phyloP scores from a whole-genome alignment of 2,329 filamentous ascomycete species.

The Dothiorella sarmentorum region DNA sequence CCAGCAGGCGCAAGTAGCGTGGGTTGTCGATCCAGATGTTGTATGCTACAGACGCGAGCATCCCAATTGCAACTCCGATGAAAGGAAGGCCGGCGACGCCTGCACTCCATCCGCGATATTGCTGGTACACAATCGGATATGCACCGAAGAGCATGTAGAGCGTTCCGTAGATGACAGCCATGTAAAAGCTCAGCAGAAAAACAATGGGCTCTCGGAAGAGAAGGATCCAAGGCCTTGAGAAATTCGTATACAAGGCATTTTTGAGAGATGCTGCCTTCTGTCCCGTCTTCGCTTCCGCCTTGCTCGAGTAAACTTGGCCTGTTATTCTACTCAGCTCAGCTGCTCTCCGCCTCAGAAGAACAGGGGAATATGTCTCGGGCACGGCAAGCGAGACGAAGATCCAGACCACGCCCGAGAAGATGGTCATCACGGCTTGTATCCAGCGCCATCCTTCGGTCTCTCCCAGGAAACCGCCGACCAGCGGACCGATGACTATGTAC shows the following conservation, averaged over 20 bases:
- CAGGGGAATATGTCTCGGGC: constrained; percentile 46
- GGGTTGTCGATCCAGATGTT: constrained; percentile 37
- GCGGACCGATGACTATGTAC: constrained; percentile 39
- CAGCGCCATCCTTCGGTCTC: constrained; percentile 35
- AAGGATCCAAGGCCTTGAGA: constrained; percentile 64
- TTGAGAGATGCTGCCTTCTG: constrained; percentile 42
- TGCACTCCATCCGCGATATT: constrained; percentile 35
- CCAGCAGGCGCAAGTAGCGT: constrained; percentile 39
- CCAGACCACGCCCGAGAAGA: constrained; percentile 33
- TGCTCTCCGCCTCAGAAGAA: constrained; percentile 50
- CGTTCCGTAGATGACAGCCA: constrained; percentile 57
- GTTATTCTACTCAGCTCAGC: constrained; percentile 46
- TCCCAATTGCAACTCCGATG: constrained; percentile 65
- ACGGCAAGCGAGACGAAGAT: constrained; percentile 33
- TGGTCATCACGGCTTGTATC: constrained; percentile 39
- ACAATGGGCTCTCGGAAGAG: constrained; percentile 70
- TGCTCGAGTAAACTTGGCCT: constrained; percentile 49
- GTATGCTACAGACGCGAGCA: constrained; percentile 57
- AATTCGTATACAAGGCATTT: constrained; percentile 53
- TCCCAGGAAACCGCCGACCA: constrained; percentile 36
- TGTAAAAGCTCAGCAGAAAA: constrained; percentile 61
- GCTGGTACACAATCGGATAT: constrained; percentile 61
- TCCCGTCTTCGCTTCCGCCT: constrained; percentile 38
- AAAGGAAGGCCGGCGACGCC: constrained; percentile 50
- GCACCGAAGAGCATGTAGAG: constrained; percentile 50